These are phyloP conservation scores for Ogataea philodendri DNA, from an alignment of 805 yeast species.

Conservation along the genomic window DNA sequence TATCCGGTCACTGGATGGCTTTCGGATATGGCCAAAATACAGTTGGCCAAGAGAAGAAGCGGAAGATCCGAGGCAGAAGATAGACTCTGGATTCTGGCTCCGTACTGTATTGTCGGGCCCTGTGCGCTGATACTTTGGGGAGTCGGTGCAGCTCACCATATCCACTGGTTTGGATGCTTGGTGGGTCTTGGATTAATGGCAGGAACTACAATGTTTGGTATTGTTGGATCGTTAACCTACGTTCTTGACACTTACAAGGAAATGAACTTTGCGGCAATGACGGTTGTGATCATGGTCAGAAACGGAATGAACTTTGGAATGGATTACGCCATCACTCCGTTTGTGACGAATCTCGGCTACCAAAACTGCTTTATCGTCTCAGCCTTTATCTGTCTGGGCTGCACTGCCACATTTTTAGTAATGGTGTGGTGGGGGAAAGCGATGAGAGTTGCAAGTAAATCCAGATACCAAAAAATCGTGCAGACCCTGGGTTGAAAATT, in stretches of 20 bases:
- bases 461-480: no score
- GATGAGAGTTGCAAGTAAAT: no score
- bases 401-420: conserved; percentile 44
- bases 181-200: conserved; percentile 57
- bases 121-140: conserved; percentile 61
- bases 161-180: conserved; percentile 55
- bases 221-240: conserved; percentile 51
- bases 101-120: conserved; percentile 50
- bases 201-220: conserved; percentile 52
- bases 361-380: conserved; percentile 57
- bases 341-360: conserved; percentile 51
- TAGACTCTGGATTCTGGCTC: conserved; percentile 50
- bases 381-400: conserved; percentile 49
- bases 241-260: conserved; percentile 57
- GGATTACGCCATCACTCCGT: conserved; percentile 58
- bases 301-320: conserved; percentile 59
- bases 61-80: conserved; percentile 59
- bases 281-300: conserved; percentile 55
- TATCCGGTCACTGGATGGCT: conserved; percentile 48
- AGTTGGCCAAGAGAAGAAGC: conserved; percentile 45
- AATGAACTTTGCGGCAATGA: conserved; percentile 51
- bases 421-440: no score
- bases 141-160: conserved; percentile 53
- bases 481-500: no score
- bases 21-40: conserved; percentile 49